A percentile compares a stretch with the other conserved stretches of the same genome.
phyloP scores from a whole-genome alignment of 2,329 filamentous ascomycete species.

The Beauveria sp. region DNA sequence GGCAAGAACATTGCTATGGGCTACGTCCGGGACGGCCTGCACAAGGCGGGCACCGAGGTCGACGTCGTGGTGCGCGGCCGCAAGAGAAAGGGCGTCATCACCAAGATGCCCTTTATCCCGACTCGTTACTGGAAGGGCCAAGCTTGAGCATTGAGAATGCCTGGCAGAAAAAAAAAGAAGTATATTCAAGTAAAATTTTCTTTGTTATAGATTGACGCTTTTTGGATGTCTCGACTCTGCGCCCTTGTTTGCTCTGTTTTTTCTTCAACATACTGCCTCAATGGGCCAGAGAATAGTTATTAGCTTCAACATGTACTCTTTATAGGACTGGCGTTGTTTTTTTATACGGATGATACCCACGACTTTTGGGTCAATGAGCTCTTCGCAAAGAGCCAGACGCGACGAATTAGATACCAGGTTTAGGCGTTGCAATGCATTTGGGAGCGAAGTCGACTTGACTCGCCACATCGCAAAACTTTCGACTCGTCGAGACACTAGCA shows the following conservation, averaged over 20 bases:
- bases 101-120: slow-evolving; percentile 83
- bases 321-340: slow-evolving; percentile 6
- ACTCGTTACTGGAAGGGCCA: slow-evolving; percentile 61
- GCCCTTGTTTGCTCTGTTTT: neutral
- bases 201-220: slow-evolving; percentile 7
- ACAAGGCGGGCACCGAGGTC: slow-evolving; percentile 79
- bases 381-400: neutral
- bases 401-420: slow-evolving; percentile 1
- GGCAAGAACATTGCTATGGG: slow-evolving; percentile 95
- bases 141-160: neutral
- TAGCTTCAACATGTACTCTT: slow-evolving; percentile 12
- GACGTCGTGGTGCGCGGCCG: slow-evolving; percentile 71
- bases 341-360: neutral
- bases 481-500: neutral
- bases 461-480: neutral
- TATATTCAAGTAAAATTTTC: neutral
- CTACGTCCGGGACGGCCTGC: slow-evolving; percentile 72
- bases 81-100: slow-evolving; percentile 64
- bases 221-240: neutral
- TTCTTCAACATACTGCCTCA: neutral
- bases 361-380: neutral
- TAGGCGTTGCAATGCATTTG: slow-evolving; percentile 9
- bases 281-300: slow-evolving; percentile 1
- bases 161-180: neutral
- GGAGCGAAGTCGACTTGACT: neutral